Evolutionary conservation across 2,329 filamentous ascomycete species (phyloP), one percentile per base, ranked within the genome.

Genomic region (Pseudocercospora vitis): DNA sequence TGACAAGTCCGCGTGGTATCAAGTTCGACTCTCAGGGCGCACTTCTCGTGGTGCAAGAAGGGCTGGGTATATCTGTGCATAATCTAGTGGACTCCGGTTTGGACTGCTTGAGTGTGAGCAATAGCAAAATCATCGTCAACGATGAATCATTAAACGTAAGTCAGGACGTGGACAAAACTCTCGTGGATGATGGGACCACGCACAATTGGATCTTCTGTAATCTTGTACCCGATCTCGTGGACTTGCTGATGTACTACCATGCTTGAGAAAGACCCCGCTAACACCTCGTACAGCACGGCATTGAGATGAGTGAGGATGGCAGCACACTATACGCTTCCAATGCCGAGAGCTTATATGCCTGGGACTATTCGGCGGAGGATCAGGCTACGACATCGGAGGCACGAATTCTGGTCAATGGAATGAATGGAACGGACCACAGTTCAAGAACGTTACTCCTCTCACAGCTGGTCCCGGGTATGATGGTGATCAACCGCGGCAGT

Each of bases 381-480:
- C 59, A 61, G 28, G 77, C 75, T 46, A 63, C 58, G 35, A 77
- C 78, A 3, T 76, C 82, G 24, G 73, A 69, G 50, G 74, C 74
- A 54, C 70, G 69, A 52, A 81, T 78, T 2, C 55, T 90, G 3
- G 74, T 91, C 42, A 74, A 73, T 31, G 82, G 29, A 8, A 33
- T 23, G 31, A 37, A 40, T 11, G 71, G 78, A 54, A 69, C 74
- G 4, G 85, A 83, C 45, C 85, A 89, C 62, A 80, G 75, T 4
- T 86, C 85, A 0, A 79, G 87, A 29, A 89, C 87, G 0, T 73
- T 91, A 1, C 75, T 88, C 32, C 71, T 87, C 11, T 83, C 86
- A 0, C 66, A 73, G 12, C 76, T 76, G 26, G 70, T 75, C 6
- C 77, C 81, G 0, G 80, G 78, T 16, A 73, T 81, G 56, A 52